Percentiles rank a stretch among this genome's conserved stretches.
phyloP scores from a whole-genome alignment of 257 asterid genomes.

The Salvia splendens region DNA sequence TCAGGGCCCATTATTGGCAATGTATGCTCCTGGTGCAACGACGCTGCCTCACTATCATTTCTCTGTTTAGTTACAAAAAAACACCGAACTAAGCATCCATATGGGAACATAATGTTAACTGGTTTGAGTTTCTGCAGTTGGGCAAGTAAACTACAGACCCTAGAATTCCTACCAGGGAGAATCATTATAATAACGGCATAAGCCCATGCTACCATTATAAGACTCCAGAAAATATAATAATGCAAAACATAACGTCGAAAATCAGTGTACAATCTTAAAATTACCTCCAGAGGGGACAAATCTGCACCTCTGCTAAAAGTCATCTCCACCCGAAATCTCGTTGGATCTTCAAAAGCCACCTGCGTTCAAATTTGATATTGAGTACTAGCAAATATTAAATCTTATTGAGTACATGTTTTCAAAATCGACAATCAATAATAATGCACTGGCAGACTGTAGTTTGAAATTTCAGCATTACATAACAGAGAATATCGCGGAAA shows the following conservation, averaged over 20 bases:
- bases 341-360: conserved; percentile 93
- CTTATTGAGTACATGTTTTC: neutral
- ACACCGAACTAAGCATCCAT: neutral
- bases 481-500: neutral
- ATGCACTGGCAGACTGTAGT: neutral
- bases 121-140: neutral
- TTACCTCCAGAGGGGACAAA: conserved; percentile 93
- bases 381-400: conserved; percentile 17
- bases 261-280: conserved; percentile 5
- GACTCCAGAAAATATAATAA: conserved; percentile 6
- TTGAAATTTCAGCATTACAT: neutral
- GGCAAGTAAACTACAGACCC: neutral
- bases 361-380: conserved; percentile 39
- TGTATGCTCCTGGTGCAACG: conserved; percentile 91
- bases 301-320: conserved; percentile 98
- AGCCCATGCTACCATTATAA: neutral
- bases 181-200: neutral
- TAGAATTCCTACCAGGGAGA: neutral
- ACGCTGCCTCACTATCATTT: conserved; percentile 66
- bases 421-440: neutral
- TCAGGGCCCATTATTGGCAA: conserved; percentile 98
- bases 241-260: neutral
- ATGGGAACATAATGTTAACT: neutral
- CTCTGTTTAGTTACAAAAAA: conserved; percentile 44
- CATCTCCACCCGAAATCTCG: conserved; percentile 86